Evolutionary conservation across 2,329 filamentous ascomycete species (phyloP).

Genomic region (Penicillium sp.): DNA sequence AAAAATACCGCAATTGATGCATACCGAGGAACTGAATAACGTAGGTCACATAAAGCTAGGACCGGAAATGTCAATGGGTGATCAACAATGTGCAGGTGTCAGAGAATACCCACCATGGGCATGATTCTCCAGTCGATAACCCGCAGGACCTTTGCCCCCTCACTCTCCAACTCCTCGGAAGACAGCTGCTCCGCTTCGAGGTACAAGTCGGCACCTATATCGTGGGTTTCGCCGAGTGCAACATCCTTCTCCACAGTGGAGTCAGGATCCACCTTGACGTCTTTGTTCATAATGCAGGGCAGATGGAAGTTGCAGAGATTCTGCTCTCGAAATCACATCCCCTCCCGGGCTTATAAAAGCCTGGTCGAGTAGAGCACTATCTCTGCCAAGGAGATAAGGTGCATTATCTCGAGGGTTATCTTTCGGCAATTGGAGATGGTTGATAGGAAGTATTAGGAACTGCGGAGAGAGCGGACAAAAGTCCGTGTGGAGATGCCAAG

Average conservation of each 20-base stretch:
- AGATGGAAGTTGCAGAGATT: neutral
- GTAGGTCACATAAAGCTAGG: conserved; percentile 40
- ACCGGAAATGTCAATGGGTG: neutral
- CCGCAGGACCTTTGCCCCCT: conserved; percentile 43
- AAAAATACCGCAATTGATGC: neutral
- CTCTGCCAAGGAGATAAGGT: conserved; percentile 17
- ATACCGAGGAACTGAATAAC: conserved; percentile 49
- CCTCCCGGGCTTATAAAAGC: neutral
- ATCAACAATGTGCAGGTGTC: neutral
- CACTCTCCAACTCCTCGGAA: conserved; percentile 46
- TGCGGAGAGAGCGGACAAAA: neutral
- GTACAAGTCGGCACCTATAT: conserved; percentile 50
- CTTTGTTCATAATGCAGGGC: conserved; percentile 13
- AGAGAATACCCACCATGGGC: conserved; percentile 41
- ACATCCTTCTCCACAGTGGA: conserved; percentile 23
- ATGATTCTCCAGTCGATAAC: conserved; percentile 52
- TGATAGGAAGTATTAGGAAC: neutral
- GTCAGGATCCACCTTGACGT: conserved; percentile 16
- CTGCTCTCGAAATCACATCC: neutral
- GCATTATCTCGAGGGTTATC: neutral
- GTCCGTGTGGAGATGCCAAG: conserved; percentile 2
- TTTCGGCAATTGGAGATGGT: neutral
- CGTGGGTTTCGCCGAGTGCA: conserved; percentile 26
- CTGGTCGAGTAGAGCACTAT: neutral
- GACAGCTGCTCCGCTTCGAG: conserved; percentile 47